Evolutionary conservation across 768 basidiomycete species (phyloP).

Genomic region (Leucogyrophana mollusca): DNA sequence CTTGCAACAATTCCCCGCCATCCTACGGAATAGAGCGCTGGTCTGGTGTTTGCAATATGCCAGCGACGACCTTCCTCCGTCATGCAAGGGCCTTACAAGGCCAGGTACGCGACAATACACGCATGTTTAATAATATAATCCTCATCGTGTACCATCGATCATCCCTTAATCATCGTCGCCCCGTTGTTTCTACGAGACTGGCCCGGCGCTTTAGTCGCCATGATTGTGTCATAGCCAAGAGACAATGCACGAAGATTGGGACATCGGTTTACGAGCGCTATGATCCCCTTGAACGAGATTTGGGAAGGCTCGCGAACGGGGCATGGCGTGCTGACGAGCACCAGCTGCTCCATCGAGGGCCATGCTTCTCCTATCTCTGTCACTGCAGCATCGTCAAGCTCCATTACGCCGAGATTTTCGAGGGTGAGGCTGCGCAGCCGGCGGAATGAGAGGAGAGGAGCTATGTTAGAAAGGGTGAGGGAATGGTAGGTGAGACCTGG

Average conservation of each 20-base stretch:
- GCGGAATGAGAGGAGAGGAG: background rate
- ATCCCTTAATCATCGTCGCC: too few relatives aligned
- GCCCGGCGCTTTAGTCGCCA: background rate
- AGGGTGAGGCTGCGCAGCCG: background rate
- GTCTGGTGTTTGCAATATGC: too few relatives aligned
- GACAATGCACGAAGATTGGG: background rate
- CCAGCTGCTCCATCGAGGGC: background rate
- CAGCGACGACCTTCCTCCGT: too few relatives aligned
- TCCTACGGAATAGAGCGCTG: too few relatives aligned
- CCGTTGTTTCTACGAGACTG: too few relatives aligned
- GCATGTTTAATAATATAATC: too few relatives aligned
- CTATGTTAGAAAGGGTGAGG: background rate
- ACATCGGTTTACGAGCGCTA: background rate
- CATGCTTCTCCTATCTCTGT: background rate
- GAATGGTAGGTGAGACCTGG: background rate
- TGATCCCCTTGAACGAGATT: background rate
- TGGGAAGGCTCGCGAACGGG: background rate
- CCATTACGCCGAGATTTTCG: background rate
- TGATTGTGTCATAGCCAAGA: background rate
- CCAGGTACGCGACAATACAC: too few relatives aligned
- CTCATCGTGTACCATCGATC: too few relatives aligned
- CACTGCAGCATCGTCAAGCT: background rate
- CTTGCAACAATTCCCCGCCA: background rate
- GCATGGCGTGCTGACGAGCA: background rate
- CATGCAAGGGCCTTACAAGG: too few relatives aligned